These are phyloP conservation scores for Craspedostauros australis DNA, from an alignment of 108 stramenopile species.

Conservation along the genomic window DNA sequence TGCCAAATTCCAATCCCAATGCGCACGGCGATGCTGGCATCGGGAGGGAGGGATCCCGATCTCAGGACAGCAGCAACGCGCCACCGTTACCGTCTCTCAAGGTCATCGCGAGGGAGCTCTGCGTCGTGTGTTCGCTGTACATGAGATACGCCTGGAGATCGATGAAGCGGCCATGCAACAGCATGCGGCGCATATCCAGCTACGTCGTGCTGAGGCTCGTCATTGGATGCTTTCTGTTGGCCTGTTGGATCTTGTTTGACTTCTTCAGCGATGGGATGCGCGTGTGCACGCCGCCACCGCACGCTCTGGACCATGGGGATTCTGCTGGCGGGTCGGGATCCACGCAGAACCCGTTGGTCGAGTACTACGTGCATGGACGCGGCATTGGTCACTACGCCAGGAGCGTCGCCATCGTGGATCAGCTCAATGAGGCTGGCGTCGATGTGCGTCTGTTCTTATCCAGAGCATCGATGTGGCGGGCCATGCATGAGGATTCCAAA, in stretches of 20 bases:
- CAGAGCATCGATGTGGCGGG: slow-evolving; percentile 19
- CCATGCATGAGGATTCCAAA: slow-evolving; percentile 17
- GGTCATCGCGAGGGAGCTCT: slow-evolving; percentile 1
- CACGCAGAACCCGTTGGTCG: slow-evolving; percentile 26
- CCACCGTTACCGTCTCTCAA: slow-evolving; percentile 3
- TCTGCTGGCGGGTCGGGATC: no score
- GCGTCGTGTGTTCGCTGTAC: slow-evolving; percentile 2
- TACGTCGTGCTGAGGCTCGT: not conserved
- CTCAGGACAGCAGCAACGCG: no score
- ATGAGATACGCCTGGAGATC: not conserved
- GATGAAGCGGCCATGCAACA: slow-evolving; percentile 2
- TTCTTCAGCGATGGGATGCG: slow-evolving; percentile 11
- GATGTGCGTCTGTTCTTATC: slow-evolving; percentile 19
- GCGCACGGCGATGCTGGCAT: no score
- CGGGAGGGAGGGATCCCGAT: no score
- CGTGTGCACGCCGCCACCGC: slow-evolving; percentile 21
- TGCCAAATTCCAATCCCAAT: no score
- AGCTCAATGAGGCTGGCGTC: slow-evolving; percentile 18
- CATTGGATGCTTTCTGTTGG: not conserved
- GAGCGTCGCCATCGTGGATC: slow-evolving; percentile 24
- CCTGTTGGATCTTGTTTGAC: not conserved
- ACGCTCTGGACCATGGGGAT: not conserved
- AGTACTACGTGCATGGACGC: slow-evolving; percentile 35
- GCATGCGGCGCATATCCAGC: not conserved
- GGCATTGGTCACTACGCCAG: slow-evolving; percentile 29